phyloP scores from a whole-genome alignment of 176 grass and related monocot genomes.

The Carex cristatella region DNA sequence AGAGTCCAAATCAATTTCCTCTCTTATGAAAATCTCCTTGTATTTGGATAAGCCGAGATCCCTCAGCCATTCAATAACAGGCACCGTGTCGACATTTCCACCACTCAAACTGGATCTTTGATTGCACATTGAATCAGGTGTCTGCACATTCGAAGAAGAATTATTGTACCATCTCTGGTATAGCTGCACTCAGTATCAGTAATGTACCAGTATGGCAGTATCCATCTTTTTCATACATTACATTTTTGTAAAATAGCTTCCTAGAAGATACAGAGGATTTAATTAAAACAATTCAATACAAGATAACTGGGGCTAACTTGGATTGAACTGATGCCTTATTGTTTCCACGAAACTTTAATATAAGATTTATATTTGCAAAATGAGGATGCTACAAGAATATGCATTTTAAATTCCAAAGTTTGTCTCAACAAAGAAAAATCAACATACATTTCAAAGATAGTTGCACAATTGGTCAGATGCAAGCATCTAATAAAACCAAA shows the following conservation, averaged over 20 bases:
- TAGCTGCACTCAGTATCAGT: not conserved
- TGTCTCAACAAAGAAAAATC: not conserved
- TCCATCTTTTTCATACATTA: not conserved
- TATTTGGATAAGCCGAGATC: conserved; percentile 74
- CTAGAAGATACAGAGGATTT: not conserved
- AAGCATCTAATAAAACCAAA: not conserved
- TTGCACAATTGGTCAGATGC: not conserved
- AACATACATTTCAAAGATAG: not conserved
- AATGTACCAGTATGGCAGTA: not conserved
- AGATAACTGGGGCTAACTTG: not conserved
- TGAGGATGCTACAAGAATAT: not conserved
- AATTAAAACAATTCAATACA: not conserved
- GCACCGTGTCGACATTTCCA: conserved; percentile 34
- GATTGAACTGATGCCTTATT: not conserved
- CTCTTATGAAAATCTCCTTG: conserved; percentile 63
- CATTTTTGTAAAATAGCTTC: not conserved
- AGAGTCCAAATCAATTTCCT: conserved; percentile 88
- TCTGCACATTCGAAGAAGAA: conserved; percentile 36
- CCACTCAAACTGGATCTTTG: conserved; percentile 23
- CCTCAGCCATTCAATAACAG: conserved; percentile 60
- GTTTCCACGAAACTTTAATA: not conserved
- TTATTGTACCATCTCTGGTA: not conserved
- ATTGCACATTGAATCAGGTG: conserved; percentile 26
- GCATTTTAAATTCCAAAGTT: not conserved
- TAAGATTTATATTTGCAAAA: not conserved